Conservation (phyloP, 176 grass and related monocot genomes). For the Bromus sterilis region DNA sequence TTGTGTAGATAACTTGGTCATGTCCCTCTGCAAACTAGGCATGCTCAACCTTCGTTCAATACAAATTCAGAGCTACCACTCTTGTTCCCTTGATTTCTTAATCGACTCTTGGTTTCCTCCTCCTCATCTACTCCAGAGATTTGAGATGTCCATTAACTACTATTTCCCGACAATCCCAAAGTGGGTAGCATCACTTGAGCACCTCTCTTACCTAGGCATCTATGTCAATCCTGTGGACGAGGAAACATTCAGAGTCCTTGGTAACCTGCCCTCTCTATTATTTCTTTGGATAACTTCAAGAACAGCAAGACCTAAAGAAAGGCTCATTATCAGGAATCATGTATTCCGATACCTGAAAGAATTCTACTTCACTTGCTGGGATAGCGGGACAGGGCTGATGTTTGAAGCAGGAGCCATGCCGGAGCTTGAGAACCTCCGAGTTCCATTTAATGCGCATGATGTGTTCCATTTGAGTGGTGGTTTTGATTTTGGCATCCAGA, state of each 20-base stretch:
- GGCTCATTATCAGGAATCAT: not conserved
- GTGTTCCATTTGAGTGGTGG: not conserved
- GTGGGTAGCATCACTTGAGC: not conserved
- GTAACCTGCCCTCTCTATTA: not conserved
- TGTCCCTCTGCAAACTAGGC: not conserved
- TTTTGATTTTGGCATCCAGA: not conserved
- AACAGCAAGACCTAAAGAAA: not conserved
- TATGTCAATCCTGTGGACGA: not conserved
- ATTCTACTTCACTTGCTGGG: not conserved
- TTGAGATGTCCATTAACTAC: not conserved
- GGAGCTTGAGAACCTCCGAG: not conserved
- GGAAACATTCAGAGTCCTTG: conserved; percentile 1
- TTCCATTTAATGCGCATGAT: not conserved
- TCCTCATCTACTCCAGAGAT: not conserved
- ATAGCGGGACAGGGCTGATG: not conserved
- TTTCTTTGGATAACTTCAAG: not conserved
- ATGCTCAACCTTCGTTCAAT: not conserved
- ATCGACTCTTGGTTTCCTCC: not conserved
- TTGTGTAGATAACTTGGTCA: not conserved
- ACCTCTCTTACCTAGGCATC: not conserved
- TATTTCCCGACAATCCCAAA: not conserved
- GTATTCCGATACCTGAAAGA: not conserved
- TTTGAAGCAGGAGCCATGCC: conserved; percentile 9
- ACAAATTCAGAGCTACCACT: not conserved
- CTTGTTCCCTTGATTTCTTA: not conserved